Base-by-base conservation (phyloP, 2,329 filamentous ascomycete species). In the Camillea tinctor region DNA sequence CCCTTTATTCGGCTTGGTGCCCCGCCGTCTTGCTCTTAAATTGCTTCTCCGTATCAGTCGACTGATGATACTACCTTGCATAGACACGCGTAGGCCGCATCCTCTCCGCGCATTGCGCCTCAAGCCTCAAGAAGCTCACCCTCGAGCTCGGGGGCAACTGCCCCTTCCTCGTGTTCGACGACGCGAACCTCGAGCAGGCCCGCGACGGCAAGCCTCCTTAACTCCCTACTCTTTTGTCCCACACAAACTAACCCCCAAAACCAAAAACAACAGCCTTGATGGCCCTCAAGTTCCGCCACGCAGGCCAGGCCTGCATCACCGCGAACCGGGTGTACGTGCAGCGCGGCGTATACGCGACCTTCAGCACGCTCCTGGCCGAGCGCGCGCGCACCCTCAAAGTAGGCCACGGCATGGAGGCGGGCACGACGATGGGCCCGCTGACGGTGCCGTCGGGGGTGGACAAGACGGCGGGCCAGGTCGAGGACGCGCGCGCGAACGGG, bases 111-210 rank as follows among this genome's bases (percentile, higher is more conserved):
- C 80, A 83, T 13, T 88, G 87, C 3, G 88, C 88, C 11, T 83
- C 84, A 67, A 79, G 85, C 68, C 78, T 91, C 58, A 92, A 92
- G 76, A 89, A 88, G 2, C 80, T 86, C 19, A 78, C 90, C 1
- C 83, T 92, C 72, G 89, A 92, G 72, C 79, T 92, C 0, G 89
- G 89, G 0, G 89, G 89, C 13, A 92, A 92, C 72, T 87, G 87
- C 4, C 84, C 84, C 1, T 84, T 87, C 3, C 81, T 92, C 56
- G 83, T 91, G 2, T 81, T 89, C 60, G 85, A 88, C 55, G 88
- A 91, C 69, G 88, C 88, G 21, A 82, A 90, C 65, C 65, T 91
- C 52, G 79, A 88, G 22, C 82, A 82, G 53, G 87, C 88, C 1
- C 84, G 86, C 0, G 75, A 76, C 21, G 80, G 80, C 71, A 48